Evolutionary conservation across 2,329 filamentous ascomycete genomes (phyloP), one percentile per base, ranked within the genome.

Genomic region (Pseudogymnoascus sp.): DNA sequence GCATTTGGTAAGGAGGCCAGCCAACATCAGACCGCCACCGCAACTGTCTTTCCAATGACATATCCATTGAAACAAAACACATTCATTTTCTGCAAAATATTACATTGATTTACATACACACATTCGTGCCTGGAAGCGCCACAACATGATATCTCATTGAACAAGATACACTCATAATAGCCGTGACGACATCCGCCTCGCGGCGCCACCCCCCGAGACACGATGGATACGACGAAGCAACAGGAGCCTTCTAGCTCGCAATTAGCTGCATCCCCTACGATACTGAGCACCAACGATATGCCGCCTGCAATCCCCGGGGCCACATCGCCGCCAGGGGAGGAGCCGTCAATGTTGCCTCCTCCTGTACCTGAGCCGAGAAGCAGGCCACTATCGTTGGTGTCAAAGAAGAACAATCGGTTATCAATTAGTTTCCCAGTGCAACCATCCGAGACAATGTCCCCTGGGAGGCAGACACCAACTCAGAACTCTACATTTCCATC

Each of bases 341-440:
- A 44, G n/a, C 35, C 40, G 35, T 56, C 69, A 10, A 71, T 70
- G 67, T 62, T 66, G 19, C 68, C 68, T 33, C 68, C 69, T 35
- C 66, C 70, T 40, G 60, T 63, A 61, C 62, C 50, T 21, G 50
- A 56, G 29, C 50, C 50, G 29, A 56, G 50, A 11, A 56, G 50
- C 50, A 56, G 50, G 17, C 50, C 50, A 15, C 50, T 33, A 35
- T 56, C 50, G 29, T 15, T 56, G 17, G 50, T 15, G 11, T 33
- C 50, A 2, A 56, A 56, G 26, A 56, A 56, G 29, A 56, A 70
- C 7, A 72, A 72, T 62, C 68, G 72, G 42, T 61, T 74, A 21
- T 73, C 72, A 3, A 63, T 73, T 40, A 72, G 67, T 59, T 74
- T 74, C 64, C 72, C 72, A 2, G 65, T 62, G 63, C 72, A 7